Conservation (phyloP, 169 alveolate genomes). For the Plasmodium vinckei region DNA sequence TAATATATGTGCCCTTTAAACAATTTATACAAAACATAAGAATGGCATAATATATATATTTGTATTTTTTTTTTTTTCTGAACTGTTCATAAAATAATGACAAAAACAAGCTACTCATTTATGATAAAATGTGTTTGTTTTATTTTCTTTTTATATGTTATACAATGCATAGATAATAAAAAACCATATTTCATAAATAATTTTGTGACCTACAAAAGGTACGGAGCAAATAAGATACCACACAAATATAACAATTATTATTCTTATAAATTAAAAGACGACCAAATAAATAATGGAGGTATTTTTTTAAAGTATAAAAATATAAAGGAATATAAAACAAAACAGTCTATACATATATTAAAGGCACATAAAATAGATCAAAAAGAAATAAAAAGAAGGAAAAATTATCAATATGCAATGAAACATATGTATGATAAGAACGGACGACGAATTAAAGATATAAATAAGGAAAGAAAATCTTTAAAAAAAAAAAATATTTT, state of each 20-base stretch:
- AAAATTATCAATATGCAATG: constrained; percentile 72
- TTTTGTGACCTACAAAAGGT: background rate
- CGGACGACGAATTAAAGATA: constrained; percentile 68
- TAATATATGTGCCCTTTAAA: no score
- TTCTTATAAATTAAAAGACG: background rate
- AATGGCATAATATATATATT: no score
- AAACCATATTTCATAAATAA: background rate
- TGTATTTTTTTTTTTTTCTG: no score
- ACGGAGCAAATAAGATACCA: background rate
- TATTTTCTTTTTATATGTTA: background rate
- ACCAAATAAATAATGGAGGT: no score
- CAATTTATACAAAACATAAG: no score
- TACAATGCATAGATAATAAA: background rate
- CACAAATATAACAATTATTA: background rate
- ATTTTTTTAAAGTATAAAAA: background rate
- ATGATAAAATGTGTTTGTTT: background rate
- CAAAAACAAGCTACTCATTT: background rate
- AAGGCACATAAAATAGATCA: constrained; percentile 58
- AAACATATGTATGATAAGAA: constrained; percentile 68
- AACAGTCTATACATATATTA: background rate
- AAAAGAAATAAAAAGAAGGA: constrained; percentile 59
- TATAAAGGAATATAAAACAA: background rate
- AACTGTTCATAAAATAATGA: background rate
- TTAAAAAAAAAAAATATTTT: constrained; percentile 58
- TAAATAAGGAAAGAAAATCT: constrained; percentile 62